A percentile compares a stretch with the other conserved stretches of the same genome.
Evolutionary conservation across 176 grass and related monocot species (phyloP).

Genomic region (Juncus effusus): DNA sequence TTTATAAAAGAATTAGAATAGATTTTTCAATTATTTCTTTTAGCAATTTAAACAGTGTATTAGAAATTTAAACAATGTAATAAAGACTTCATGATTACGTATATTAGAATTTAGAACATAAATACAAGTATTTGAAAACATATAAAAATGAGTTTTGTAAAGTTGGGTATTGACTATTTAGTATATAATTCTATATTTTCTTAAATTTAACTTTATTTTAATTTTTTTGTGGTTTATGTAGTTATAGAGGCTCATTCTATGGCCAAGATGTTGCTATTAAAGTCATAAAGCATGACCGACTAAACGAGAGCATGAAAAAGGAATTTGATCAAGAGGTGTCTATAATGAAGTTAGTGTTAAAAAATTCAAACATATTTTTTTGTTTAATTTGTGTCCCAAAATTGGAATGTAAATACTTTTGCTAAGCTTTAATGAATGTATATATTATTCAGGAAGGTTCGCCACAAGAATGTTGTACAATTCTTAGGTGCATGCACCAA

Average conservation of each 20-base stretch:
- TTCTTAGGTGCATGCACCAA: constrained; percentile 47
- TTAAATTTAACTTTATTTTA: not conserved
- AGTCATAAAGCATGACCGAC: constrained; percentile 34
- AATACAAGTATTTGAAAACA: too few species aligned
- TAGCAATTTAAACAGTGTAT: too few species aligned
- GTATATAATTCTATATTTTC: too few species aligned
- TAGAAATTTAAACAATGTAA: too few species aligned
- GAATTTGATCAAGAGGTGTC: constrained; percentile 46
- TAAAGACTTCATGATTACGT: too few species aligned
- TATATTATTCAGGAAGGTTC: constrained; percentile 41
- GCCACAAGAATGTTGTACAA: constrained; percentile 53
- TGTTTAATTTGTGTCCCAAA: not conserved
- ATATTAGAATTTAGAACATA: too few species aligned
- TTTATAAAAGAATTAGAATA: too few species aligned
- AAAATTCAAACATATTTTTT: constrained; percentile 2
- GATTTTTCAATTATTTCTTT: too few species aligned
- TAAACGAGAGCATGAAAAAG: constrained; percentile 31
- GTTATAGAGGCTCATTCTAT: constrained; percentile 40
- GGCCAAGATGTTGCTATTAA: constrained; percentile 48
- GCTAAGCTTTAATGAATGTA: constrained; percentile 2
- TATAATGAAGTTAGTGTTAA: constrained; percentile 34
- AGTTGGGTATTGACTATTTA: too few species aligned
- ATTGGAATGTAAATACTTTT: not conserved
- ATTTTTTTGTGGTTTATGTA: constrained; percentile 19
- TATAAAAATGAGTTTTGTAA: too few species aligned